Evolutionary conservation across 1,139 yeast genomes (phyloP).

Genomic region (Sugiyamaella grinbergsii): DNA sequence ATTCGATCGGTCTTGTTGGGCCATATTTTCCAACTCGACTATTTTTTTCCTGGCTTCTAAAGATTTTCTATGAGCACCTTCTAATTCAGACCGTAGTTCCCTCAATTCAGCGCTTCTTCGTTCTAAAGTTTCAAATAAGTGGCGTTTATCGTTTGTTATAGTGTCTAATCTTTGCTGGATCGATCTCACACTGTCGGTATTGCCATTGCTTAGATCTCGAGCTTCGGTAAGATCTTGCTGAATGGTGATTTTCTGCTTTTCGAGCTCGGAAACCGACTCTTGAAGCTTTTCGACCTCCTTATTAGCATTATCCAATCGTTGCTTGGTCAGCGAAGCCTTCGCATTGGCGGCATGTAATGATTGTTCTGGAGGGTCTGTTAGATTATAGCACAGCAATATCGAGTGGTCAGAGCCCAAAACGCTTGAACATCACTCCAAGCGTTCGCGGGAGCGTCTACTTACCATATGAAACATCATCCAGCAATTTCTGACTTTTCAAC

Average conservation of each 20-base stretch:
- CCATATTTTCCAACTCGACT: constrained; percentile 46
- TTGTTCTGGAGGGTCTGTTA: constrained; percentile 62
- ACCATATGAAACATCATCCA: constrained; percentile 49
- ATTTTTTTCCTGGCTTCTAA: constrained; percentile 48
- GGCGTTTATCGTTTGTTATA: constrained; percentile 44
- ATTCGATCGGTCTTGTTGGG: constrained; percentile 42
- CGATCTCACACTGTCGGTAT: constrained; percentile 27
- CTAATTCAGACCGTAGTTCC: constrained; percentile 56
- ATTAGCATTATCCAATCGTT: constrained; percentile 38
- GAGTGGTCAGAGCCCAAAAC: too few species aligned
- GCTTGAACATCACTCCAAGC: too few species aligned
- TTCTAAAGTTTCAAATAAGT: constrained; percentile 47
- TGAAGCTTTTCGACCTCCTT: constrained; percentile 41
- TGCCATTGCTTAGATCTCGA: constrained; percentile 35
- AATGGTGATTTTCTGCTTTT: constrained; percentile 37
- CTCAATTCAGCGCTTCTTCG: constrained; percentile 52
- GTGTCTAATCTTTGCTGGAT: constrained; percentile 32
- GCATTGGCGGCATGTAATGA: constrained; percentile 46
- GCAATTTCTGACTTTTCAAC: constrained; percentile 53
- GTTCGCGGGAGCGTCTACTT: constrained; percentile 23
- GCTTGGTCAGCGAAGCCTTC: constrained; percentile 43
- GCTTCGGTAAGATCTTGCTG: constrained; percentile 40
- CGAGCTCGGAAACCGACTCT: constrained; percentile 40
- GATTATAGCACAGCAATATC: too few species aligned
- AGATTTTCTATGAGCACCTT: constrained; percentile 51